Percentiles rank a stretch among this genome's conserved stretches.
Conservation (phyloP, 148 eudicot species). For the Vaccinium corymbosum region DNA sequence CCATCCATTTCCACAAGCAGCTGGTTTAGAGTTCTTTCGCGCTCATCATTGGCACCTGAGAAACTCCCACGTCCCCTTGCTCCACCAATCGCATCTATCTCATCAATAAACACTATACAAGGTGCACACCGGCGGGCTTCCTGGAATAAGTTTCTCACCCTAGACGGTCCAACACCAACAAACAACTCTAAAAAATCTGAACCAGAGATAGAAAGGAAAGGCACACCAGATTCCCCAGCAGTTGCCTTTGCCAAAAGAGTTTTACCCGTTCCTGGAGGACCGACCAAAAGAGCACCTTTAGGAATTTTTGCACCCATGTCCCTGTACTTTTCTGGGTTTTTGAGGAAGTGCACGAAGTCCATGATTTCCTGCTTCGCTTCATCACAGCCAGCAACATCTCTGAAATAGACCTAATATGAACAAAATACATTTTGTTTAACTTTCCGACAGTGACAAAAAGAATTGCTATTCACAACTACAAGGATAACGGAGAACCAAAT, state of each 20-base stretch:
- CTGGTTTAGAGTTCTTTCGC: slow-evolving; percentile 87
- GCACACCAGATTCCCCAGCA: slow-evolving; percentile 97
- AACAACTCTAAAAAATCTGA: slow-evolving; percentile 97
- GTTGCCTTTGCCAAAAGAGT: slow-evolving; percentile 92
- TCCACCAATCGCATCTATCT: slow-evolving; percentile 91
- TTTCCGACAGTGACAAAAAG: background rate
- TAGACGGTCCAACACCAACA: slow-evolving; percentile 94
- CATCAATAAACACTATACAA: slow-evolving; percentile 86
- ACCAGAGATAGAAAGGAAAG: slow-evolving; percentile 81
- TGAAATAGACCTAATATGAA: slow-evolving; percentile 48
- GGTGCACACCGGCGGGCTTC: slow-evolving; percentile 91
- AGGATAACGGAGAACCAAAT: slow-evolving; percentile 9
- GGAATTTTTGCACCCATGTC: slow-evolving; percentile 89
- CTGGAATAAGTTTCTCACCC: slow-evolving; percentile 84
- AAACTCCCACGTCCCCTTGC: slow-evolving; percentile 84
- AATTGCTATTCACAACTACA: background rate
- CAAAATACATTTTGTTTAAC: background rate
- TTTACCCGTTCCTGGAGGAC: slow-evolving; percentile 97
- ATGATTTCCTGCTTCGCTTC: slow-evolving; percentile 79
- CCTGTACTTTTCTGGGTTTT: slow-evolving; percentile 82
- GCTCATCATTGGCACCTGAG: slow-evolving; percentile 78
- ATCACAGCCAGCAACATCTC: slow-evolving; percentile 77
- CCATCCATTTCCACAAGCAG: slow-evolving; percentile 96
- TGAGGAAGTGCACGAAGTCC: slow-evolving; percentile 91
- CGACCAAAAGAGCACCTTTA: slow-evolving; percentile 88